Conservation (phyloP, 495 filamentous ascomycete genomes). For the Lepidopterella palustris region DNA sequence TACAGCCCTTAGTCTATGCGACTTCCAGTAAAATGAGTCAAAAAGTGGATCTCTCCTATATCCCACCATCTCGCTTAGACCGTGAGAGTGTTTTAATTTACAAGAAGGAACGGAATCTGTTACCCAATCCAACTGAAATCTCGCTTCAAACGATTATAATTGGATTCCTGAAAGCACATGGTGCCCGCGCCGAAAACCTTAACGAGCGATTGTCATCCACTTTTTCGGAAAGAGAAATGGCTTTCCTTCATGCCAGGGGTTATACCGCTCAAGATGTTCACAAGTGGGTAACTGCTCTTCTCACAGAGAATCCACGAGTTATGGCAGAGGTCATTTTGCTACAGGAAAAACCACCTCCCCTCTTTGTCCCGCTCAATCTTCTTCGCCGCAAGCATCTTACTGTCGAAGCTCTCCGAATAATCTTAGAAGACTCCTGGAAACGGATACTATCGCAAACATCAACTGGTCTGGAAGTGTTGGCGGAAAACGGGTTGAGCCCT, state of each 20-base stretch:
- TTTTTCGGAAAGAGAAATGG: constrained; percentile 3
- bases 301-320: background rate
- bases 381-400: constrained; percentile 19
- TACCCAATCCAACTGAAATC: background rate
- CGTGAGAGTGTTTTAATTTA: background rate
- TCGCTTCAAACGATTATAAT: constrained; percentile 14
- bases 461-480: background rate
- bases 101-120: too few relatives aligned
- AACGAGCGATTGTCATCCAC: background rate
- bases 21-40: too few relatives aligned
- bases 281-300: constrained; percentile 8
- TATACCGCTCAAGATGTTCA: constrained; percentile 8
- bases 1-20: too few relatives aligned
- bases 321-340: constrained; percentile 5
- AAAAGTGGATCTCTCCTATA: too few relatives aligned
- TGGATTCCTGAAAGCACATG: constrained; percentile 2
- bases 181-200: background rate
- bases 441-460: background rate
- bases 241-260: constrained; percentile 1
- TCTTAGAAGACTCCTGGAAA: constrained; percentile 14
- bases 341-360: constrained; percentile 1
- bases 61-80: too few relatives aligned
- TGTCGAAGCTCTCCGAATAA: constrained; percentile 1
- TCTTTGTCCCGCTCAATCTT: constrained; percentile 25
- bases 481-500: background rate